Conservation (phyloP, 768 basidiomycete species). For the Suillus clintonianus region DNA sequence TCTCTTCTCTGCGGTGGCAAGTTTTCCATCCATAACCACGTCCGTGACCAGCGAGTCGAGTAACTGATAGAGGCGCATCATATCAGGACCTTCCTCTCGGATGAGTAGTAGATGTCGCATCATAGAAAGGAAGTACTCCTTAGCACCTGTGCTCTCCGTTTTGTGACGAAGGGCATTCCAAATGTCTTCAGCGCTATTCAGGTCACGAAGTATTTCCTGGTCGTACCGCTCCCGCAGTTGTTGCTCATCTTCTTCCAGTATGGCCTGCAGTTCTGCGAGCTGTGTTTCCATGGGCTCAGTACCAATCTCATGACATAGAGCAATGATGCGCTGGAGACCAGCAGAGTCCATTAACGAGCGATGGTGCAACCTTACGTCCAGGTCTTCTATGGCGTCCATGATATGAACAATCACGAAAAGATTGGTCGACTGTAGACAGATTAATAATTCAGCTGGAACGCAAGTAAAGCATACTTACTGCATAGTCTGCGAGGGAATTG, state of each 20-base stretch:
- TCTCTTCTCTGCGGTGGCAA: conserved; percentile 79
- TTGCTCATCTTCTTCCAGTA: conserved; percentile 75
- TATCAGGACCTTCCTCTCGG: conserved; percentile 80
- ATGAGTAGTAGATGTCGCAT: conserved; percentile 93
- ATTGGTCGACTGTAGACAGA: conserved; percentile 57
- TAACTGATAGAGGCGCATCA: conserved; percentile 88
- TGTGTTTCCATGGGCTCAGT: conserved; percentile 67
- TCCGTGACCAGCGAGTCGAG: conserved; percentile 88
- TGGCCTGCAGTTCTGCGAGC: conserved; percentile 56
- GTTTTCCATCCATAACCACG: conserved; percentile 90
- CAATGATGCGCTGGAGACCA: conserved; percentile 74
- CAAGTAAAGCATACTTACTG: conserved; percentile 52
- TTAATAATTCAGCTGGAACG: background rate
- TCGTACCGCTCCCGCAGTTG: conserved; percentile 74
- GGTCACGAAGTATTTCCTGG: conserved; percentile 71
- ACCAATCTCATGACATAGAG: conserved; percentile 66
- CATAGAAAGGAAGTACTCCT: conserved; percentile 87
- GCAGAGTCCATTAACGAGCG: conserved; percentile 89
- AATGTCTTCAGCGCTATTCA: conserved; percentile 83
- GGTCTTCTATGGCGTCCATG: conserved; percentile 65
- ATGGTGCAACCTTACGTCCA: conserved; percentile 84
- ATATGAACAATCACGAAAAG: conserved; percentile 73
- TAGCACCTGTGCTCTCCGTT: conserved; percentile 76
- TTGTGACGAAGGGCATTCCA: conserved; percentile 80
- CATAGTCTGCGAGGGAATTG: conserved; percentile 78